These are phyloP conservation scores for Coemansia nantahalensis DNA, from an alignment of 192 early-diverging fungal genomes.

Conservation along the genomic window DNA sequence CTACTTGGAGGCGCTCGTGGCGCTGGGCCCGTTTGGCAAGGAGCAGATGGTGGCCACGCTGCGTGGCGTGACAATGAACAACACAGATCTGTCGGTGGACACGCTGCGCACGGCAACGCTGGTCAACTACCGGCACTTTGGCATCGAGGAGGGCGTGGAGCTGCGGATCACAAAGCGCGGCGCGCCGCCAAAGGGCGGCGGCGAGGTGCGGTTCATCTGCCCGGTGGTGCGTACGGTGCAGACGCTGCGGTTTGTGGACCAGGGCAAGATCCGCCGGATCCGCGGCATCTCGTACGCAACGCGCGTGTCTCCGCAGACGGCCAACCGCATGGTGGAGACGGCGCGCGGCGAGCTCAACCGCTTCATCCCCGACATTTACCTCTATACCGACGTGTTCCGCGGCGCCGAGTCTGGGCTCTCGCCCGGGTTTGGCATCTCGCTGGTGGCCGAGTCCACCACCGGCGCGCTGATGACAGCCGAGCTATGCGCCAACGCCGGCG, in stretches of 20 bases:
- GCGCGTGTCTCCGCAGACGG: conserved; percentile 89
- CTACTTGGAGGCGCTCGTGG: conserved; percentile 89
- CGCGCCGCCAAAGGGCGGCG: conserved; percentile 88
- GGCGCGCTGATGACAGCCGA: conserved; percentile 84
- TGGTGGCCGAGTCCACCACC: conserved; percentile 92
- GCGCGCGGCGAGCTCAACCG: conserved; percentile 82
- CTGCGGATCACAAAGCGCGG: conserved; percentile 88
- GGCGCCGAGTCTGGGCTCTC: conserved; percentile 91
- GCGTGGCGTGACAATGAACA: conserved; percentile 91
- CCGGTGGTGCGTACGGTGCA: conserved; percentile 76
- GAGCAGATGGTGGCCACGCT: conserved; percentile 77
- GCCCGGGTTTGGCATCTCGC: conserved; percentile 87
- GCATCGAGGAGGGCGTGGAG: conserved; percentile 79
- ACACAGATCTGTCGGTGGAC: conserved; percentile 90
- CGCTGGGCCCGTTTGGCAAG: conserved; percentile 92
- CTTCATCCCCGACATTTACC: conserved; percentile 96
- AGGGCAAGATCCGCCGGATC: conserved; percentile 86
- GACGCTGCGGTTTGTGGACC: conserved; percentile 78
- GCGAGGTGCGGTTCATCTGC: conserved; percentile 84
- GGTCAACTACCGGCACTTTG: conserved; percentile 81
- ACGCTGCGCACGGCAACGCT: conserved; percentile 86
- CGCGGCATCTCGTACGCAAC: conserved; percentile 94
- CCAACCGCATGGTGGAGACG: conserved; percentile 90
- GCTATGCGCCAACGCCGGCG: conserved; percentile 70
- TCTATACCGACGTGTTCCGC: conserved; percentile 97